phyloP scores from a whole-genome alignment of 805 yeast genomes.

The Saturnispora silvae region DNA sequence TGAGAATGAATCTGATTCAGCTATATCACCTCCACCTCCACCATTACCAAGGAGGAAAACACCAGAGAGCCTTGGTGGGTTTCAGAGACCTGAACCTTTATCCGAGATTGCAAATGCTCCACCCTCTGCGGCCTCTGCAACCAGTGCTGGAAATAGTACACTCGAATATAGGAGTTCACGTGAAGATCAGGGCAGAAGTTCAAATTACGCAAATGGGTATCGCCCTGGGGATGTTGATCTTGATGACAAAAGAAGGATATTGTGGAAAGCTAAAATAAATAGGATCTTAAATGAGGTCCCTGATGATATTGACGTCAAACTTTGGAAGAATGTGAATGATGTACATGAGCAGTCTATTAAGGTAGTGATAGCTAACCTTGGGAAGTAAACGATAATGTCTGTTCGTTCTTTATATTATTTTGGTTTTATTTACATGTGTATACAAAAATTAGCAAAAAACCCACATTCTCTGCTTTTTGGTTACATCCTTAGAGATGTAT shows the following conservation, averaged over 20 bases:
- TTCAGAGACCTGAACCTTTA: background rate
- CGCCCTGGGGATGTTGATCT: background rate
- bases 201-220: background rate
- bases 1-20: background rate
- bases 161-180: background rate
- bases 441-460: slow-evolving; percentile 9
- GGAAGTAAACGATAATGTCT: background rate
- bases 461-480: slow-evolving; percentile 16
- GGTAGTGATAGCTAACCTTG: slow-evolving; percentile 9
- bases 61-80: background rate
- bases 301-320: slow-evolving; percentile 26
- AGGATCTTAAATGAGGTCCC: slow-evolving; percentile 34
- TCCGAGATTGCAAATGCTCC: too few relatives aligned
- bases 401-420: background rate
- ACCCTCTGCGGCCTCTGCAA: background rate
- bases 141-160: background rate
- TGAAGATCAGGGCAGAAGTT: background rate
- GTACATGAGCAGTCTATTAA: slow-evolving; percentile 27
- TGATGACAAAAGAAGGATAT: slow-evolving; percentile 38
- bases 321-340: slow-evolving; percentile 35
- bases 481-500: too few relatives aligned
- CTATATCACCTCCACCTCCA: background rate
- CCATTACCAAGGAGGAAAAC: background rate
- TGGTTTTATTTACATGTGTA: background rate
- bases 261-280: slow-evolving; percentile 47